Evolutionary conservation across 805 yeast genomes (phyloP).

Genomic region (Candida ovalis): DNA sequence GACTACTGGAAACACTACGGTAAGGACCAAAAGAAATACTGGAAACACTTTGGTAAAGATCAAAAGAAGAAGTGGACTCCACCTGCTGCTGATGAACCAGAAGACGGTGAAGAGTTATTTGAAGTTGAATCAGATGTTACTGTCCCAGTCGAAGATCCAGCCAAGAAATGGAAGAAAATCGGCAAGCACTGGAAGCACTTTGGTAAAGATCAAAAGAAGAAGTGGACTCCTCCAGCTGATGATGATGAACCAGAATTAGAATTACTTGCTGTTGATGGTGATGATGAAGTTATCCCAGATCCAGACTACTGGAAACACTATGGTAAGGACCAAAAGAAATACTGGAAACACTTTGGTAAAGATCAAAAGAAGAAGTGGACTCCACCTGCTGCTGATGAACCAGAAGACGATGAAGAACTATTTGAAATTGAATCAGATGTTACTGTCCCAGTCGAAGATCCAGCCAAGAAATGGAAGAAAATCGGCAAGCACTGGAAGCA

Average conservation of each 20-base stretch:
- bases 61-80: slow-evolving; percentile 1
- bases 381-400: background rate
- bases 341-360: slow-evolving; percentile 1
- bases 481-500: slow-evolving; percentile 1
- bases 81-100: background rate
- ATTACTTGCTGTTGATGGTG: background rate
- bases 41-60: slow-evolving; percentile 1
- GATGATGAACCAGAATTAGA: slow-evolving; percentile 41
- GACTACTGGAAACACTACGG: slow-evolving; percentile 1
- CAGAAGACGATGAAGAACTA: background rate
- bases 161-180: slow-evolving; percentile 1
- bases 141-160: slow-evolving; percentile 1
- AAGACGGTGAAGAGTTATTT: background rate
- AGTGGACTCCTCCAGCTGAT: slow-evolving; percentile 1
- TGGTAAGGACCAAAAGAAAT: background rate
- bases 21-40: background rate
- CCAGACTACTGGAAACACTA: slow-evolving; percentile 1
- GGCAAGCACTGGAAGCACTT: slow-evolving; percentile 1
- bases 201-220: slow-evolving; percentile 1
- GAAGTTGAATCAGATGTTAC: background rate
- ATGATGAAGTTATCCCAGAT: background rate
- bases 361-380: slow-evolving; percentile 1
- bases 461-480: slow-evolving; percentile 1
- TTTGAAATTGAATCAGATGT: background rate
- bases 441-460: background rate